These are phyloP conservation scores for Coelastrella sp. DNA, from an alignment of 139 green algal species.

Conservation along the genomic window DNA sequence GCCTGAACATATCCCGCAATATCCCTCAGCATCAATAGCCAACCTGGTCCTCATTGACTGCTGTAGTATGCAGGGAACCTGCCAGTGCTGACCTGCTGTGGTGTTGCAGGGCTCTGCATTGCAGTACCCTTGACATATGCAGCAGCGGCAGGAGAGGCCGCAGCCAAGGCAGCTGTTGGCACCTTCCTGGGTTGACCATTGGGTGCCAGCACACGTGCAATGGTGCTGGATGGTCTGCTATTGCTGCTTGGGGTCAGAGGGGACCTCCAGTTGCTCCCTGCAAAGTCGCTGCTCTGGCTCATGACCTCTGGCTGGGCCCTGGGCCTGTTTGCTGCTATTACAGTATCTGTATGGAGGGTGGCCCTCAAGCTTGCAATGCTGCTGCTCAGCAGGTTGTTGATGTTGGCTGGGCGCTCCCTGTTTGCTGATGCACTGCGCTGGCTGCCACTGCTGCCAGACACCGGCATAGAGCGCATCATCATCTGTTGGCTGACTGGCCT, in stretches of 20 bases:
- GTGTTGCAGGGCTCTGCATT: background rate
- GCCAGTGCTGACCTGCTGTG: background rate
- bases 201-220: conserved; percentile 81
- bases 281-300: conserved; percentile 48
- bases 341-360: conserved; percentile 64
- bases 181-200: conserved; percentile 94
- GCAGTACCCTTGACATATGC: background rate
- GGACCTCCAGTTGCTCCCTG: background rate
- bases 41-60: background rate
- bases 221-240: conserved; percentile 39
- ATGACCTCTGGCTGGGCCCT: conserved; percentile 6
- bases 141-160: background rate
- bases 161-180: conserved; percentile 65
- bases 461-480: background rate
- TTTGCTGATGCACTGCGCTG: conserved; percentile 1
- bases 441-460: conserved; percentile 8
- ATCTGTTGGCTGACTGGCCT: background rate
- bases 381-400: background rate
- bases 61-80: conserved; percentile 24
- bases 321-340: conserved; percentile 48
- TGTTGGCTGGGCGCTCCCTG: conserved; percentile 9
- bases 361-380: conserved; percentile 48
- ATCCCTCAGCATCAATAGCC: too few species aligned
- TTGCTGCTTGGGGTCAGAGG: background rate
- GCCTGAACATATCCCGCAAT: too few species aligned